Evolutionary conservation across 257 asterid genomes (phyloP).

Genomic region (Nicotiana otophora): DNA sequence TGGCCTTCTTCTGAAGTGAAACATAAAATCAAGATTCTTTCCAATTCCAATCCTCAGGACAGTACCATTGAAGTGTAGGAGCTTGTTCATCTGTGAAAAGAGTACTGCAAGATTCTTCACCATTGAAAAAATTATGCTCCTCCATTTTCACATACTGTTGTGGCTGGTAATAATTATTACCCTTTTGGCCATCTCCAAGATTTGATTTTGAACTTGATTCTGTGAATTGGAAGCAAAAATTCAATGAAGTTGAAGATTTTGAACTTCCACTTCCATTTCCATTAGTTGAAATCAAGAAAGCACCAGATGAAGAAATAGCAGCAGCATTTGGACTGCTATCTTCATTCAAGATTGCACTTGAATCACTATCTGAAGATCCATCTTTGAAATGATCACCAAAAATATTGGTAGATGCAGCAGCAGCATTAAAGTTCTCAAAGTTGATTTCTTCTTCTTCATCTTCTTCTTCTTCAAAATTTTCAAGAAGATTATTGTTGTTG

Average conservation of each 20-base stretch:
- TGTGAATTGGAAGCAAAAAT: constrained; percentile 20
- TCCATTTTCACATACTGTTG: constrained; percentile 9
- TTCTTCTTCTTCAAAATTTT: constrained; percentile 22
- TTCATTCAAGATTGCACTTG: constrained; percentile 80
- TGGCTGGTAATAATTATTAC: constrained; percentile 4
- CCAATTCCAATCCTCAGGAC: constrained; percentile 69
- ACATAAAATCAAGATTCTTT: not conserved
- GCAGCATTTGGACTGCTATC: constrained; percentile 42
- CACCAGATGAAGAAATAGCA: constrained; percentile 44
- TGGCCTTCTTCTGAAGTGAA: not conserved
- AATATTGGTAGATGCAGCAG: constrained; percentile 17
- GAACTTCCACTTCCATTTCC: constrained; percentile 9
- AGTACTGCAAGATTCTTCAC: constrained; percentile 70
- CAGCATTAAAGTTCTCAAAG: constrained; percentile 25
- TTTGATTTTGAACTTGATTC: constrained; percentile 16
- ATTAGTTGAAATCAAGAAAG: constrained; percentile 25
- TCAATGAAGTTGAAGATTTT: not conserved
- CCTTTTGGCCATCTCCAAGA: constrained; percentile 41
- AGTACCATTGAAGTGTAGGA: constrained; percentile 79
- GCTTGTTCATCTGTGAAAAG: constrained; percentile 79
- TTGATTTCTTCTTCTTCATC: constrained; percentile 30
- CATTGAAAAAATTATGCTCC: constrained; percentile 54
- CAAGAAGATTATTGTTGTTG: not conserved
- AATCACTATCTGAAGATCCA: constrained; percentile 73
- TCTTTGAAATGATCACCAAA: constrained; percentile 47